Conservation (phyloP, 2,329 filamentous ascomycete genomes). For the Aureobasidium musti region DNA sequence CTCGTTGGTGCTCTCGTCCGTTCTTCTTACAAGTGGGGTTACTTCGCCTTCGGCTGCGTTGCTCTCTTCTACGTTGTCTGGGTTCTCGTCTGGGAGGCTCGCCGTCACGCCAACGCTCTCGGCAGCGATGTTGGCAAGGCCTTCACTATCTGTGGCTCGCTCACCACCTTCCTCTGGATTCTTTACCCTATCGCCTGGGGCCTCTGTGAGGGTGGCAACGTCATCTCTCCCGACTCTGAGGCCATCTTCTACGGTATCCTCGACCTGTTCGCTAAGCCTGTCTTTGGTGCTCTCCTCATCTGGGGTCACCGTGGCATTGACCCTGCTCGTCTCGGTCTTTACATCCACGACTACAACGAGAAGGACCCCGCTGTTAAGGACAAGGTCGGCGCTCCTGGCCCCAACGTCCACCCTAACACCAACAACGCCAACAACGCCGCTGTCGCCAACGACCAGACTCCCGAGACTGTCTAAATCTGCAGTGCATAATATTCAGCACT, state of each 20-base stretch:
- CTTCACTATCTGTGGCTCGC: conserved; percentile 59
- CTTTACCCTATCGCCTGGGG: conserved; percentile 68
- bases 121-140: conserved; percentile 56
- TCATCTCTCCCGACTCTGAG: conserved; percentile 66
- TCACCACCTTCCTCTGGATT: conserved; percentile 64
- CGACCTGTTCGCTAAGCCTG: conserved; percentile 65
- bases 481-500: neutral
- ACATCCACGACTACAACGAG: conserved; percentile 52
- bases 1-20: conserved; percentile 65
- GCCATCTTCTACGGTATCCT: conserved; percentile 69
- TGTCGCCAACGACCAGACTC: conserved; percentile 7
- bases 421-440: conserved; percentile 31
- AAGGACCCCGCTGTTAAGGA: conserved; percentile 41
- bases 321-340: conserved; percentile 57
- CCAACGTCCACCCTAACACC: conserved; percentile 34
- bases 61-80: conserved; percentile 63
- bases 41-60: conserved; percentile 58
- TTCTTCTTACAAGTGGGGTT: conserved; percentile 68
- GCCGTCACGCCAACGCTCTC: conserved; percentile 57
- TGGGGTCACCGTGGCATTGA: conserved; percentile 65
- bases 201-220: conserved; percentile 63
- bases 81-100: conserved; percentile 59
- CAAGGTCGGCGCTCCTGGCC: conserved; percentile 29
- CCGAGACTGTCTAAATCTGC: conserved; percentile 23
- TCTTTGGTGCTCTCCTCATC: conserved; percentile 63